phyloP scores from a whole-genome alignment of 2,329 filamentous ascomycete species.

The Fonsecaea erecta region DNA sequence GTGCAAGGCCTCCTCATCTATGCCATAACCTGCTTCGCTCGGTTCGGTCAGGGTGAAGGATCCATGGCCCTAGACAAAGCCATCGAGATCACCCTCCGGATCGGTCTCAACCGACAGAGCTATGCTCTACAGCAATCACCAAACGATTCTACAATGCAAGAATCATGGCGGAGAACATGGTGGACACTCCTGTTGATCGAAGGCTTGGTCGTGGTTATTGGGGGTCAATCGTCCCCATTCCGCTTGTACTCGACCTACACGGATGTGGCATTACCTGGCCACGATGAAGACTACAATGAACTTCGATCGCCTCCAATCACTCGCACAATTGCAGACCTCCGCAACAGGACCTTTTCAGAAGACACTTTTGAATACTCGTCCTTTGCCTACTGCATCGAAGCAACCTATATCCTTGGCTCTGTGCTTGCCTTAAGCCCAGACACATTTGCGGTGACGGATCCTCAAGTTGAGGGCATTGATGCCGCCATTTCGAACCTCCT shows the following conservation, averaged over 20 bases:
- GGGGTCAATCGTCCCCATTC: slow-evolving; percentile 37
- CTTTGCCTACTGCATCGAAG: slow-evolving; percentile 82
- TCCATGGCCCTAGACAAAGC: slow-evolving; percentile 61
- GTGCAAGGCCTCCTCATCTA: slow-evolving; percentile 47
- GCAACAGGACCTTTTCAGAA: slow-evolving; percentile 74
- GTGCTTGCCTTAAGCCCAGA: slow-evolving; percentile 61
- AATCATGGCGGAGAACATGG: slow-evolving; percentile 87
- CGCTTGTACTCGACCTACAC: slow-evolving; percentile 70
- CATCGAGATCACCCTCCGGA: slow-evolving; percentile 72
- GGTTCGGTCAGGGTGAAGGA: slow-evolving; percentile 43
- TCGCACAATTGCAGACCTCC: slow-evolving; percentile 59
- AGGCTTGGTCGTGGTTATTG: slow-evolving; percentile 78
- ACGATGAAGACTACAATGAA: slow-evolving; percentile 68
- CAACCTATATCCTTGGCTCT: slow-evolving; percentile 75
- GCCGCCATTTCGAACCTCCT: slow-evolving; percentile 72
- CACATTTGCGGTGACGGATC: slow-evolving; percentile 43
- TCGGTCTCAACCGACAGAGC: slow-evolving; percentile 72
- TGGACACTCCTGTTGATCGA: slow-evolving; percentile 85
- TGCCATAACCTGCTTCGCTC: slow-evolving; percentile 44
- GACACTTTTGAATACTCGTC: slow-evolving; percentile 77
- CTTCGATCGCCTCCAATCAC: slow-evolving; percentile 62
- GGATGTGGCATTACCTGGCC: slow-evolving; percentile 77
- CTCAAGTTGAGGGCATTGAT: slow-evolving; percentile 62
- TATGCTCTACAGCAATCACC: slow-evolving; percentile 51
- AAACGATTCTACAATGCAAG: slow-evolving; percentile 73